phyloP scores from a whole-genome alignment of 345 rosid species.

The Brassica cretica region DNA sequence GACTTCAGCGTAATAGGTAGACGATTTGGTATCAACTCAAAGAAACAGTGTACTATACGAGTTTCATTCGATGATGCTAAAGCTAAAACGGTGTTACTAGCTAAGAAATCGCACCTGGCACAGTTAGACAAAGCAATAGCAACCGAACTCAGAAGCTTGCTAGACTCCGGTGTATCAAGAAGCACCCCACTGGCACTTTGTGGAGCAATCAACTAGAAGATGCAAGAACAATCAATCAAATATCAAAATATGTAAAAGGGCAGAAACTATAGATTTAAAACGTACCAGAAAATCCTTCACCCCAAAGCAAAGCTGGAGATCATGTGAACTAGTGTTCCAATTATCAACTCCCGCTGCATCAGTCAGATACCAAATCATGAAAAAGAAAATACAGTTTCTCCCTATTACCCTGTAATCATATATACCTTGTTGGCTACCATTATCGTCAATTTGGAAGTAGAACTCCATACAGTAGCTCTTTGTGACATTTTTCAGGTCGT shows the following conservation, averaged over 20 bases:
- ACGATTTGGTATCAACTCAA: constrained; percentile 11
- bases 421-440: constrained; percentile 48
- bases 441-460: constrained; percentile 53
- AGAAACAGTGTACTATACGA: constrained; percentile 24
- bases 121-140: constrained; percentile 94
- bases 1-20: neutral
- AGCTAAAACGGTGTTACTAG: constrained; percentile 19
- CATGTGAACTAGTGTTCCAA: constrained; percentile 69
- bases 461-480: constrained; percentile 91
- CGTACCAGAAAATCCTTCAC: constrained; percentile 89
- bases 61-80: constrained; percentile 8
- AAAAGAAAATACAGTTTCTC: constrained; percentile 34
- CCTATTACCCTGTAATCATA: constrained; percentile 20
- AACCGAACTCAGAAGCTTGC: constrained; percentile 89
- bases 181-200: constrained; percentile 98
- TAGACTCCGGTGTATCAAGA: constrained; percentile 89
- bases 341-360: constrained; percentile 60
- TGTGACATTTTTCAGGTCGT: constrained; percentile 62
- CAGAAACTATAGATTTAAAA: constrained; percentile 1
- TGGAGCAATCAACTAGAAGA: constrained; percentile 78
- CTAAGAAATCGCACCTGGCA: constrained; percentile 60
- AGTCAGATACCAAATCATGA: constrained; percentile 40
- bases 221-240: constrained; percentile 24
- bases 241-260: constrained; percentile 9
- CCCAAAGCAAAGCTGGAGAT: constrained; percentile 94